Base-by-base conservation (phyloP, 352 stramenopile species). In the Phytophthora gonapodyides region DNA sequence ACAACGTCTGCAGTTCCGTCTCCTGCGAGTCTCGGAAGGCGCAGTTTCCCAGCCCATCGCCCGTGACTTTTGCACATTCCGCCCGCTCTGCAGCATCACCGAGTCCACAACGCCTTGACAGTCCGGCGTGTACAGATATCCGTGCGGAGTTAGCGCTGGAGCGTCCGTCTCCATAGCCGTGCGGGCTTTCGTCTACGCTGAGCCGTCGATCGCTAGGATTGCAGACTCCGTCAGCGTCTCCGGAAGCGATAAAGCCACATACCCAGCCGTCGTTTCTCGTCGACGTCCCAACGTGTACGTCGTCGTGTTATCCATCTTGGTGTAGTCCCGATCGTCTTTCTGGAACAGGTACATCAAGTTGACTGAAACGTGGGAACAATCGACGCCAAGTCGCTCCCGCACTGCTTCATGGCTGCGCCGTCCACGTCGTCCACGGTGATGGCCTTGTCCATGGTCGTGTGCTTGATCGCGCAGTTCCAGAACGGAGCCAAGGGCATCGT, bases 301-400 rank as follows among this genome's bases (percentile, higher is more conserved):
- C 0, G 69, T 80, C 7, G 65, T 65, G 47, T 80, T 80, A 40
- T 80, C 72, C 19, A 80, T 21, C n/a, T 75, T 80, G 2, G 51
- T 58, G 27, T 81, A 81, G 48, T 78, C 73, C 0, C 73, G 66
- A 10, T 66, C 44, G 13, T 67, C 50, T 30, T 75, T 74, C 43
- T 81, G 73, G 45, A 78, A 69, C 21, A 81, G 49, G 16, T 72
- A 81, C 61, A 81, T 75, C 17, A 81, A 50, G 31, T 81, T 81
- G 3, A 76, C 73, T 2, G 61, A 34, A 74, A 76, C 1, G 51
- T 65, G 2, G 73, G 73, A 3, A 81, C 37, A 7, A 73, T 59
- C 1, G 21, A 11, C 0, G 66, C 51, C 15, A 72, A 37, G 1
- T 70, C 51, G 27, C 30, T 31, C 0, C 69, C 69, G 34, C 69